phyloP scores from a whole-genome alignment of 768 basidiomycete species.

The Tulasnella sp. region DNA sequence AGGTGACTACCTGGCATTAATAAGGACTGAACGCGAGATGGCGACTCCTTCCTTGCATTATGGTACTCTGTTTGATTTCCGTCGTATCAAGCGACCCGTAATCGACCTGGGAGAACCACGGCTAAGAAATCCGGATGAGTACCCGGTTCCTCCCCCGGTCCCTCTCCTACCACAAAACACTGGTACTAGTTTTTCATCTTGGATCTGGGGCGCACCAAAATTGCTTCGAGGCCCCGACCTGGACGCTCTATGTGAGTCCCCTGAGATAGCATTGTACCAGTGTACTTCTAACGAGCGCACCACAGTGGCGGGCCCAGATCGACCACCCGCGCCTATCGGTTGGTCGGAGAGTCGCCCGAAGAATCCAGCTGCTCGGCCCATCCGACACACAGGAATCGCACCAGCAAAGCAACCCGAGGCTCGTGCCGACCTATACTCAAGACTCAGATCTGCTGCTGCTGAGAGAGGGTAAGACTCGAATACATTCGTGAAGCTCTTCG shows the following conservation, averaged over 20 bases:
- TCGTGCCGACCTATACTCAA: neutral
- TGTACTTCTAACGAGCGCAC: neutral
- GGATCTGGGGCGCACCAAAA: conserved; percentile 27
- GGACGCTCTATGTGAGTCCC: conserved; percentile 12
- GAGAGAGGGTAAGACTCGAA: conserved; percentile 23
- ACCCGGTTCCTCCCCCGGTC: neutral
- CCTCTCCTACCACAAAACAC: neutral
- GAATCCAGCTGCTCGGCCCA: neutral
- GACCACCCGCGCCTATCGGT: neutral
- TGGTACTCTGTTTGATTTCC: conserved; percentile 18
- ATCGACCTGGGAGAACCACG: conserved; percentile 17
- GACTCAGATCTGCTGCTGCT: conserved; percentile 11
- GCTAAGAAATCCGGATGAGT: neutral
- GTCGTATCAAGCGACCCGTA: neutral
- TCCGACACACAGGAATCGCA: neutral
- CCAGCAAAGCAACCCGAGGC: neutral
- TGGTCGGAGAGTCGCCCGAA: neutral
- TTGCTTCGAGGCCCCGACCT: conserved; percentile 12
- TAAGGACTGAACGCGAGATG: neutral
- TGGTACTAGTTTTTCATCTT: conserved; percentile 13
- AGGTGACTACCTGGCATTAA: conserved; percentile 16
- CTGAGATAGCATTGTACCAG: neutral
- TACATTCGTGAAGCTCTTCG: neutral
- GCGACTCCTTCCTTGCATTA: conserved; percentile 10
- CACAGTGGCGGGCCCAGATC: conserved; percentile 28